These are phyloP conservation scores for Peronospora farinosa DNA, from an alignment of 352 stramenopile species.

Conservation along the genomic window DNA sequence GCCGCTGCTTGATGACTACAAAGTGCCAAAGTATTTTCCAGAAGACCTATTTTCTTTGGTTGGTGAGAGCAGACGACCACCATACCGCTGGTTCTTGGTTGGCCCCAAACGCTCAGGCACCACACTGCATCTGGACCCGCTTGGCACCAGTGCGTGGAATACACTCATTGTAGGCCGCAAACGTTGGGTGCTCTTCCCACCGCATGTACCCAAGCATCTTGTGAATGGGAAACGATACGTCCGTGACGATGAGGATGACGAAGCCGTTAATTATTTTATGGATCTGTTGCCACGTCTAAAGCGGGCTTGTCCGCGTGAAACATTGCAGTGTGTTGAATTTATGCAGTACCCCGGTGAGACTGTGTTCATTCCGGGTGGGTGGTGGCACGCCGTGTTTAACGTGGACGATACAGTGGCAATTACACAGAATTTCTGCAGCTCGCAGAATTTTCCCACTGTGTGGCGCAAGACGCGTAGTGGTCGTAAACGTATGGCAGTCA, in stretches of 20 bases:
- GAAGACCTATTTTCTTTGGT: constrained; percentile 83
- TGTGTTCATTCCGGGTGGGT: constrained; percentile 89
- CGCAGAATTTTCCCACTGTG: constrained; percentile 80
- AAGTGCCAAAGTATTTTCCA: constrained; percentile 70
- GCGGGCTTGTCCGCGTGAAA: constrained; percentile 49
- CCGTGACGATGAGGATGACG: constrained; percentile 83
- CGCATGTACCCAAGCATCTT: constrained; percentile 63
- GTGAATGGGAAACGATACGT: constrained; percentile 85
- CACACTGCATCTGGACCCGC: constrained; percentile 93
- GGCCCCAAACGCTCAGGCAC: constrained; percentile 89
- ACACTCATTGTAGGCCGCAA: constrained; percentile 91
- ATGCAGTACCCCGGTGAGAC: constrained; percentile 88
- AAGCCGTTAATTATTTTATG: constrained; percentile 90
- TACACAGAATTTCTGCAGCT: constrained; percentile 92
- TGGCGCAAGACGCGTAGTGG: constrained; percentile 87
- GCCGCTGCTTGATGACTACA: constrained; percentile 67
- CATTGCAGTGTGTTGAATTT: constrained; percentile 77
- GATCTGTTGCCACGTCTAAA: constrained; percentile 89
- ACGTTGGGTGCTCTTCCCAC: constrained; percentile 95
- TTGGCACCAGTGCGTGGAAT: constrained; percentile 96
- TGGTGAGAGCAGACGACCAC: constrained; percentile 80
- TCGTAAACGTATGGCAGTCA: constrained; percentile 92
- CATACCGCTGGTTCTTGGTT: constrained; percentile 95
- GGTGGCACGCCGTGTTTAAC: constrained; percentile 93
- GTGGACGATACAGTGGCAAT: constrained; percentile 88